Conservation (phyloP, 371 early-diverging fungal genomes). For the Quaeritorhiza haematococci region DNA sequence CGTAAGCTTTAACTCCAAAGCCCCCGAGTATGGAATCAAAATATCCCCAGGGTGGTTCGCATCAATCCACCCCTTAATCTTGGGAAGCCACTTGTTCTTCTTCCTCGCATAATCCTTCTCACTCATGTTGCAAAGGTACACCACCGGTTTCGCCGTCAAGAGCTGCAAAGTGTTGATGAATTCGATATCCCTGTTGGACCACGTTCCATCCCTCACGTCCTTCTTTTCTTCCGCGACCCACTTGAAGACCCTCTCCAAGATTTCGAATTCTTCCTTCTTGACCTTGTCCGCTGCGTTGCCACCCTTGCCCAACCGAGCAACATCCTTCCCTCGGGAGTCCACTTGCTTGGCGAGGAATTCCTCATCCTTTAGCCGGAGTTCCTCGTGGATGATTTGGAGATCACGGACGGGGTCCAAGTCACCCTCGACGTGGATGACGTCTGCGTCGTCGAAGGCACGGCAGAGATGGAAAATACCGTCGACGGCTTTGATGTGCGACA, state of each 20-base stretch:
- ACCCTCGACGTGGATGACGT: constrained; percentile 94
- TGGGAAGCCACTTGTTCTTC: constrained; percentile 89
- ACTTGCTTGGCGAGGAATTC: constrained; percentile 72
- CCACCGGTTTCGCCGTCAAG: constrained; percentile 96
- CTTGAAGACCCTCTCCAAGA: constrained; percentile 67
- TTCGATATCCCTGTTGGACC: constrained; percentile 88
- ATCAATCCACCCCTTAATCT: constrained; percentile 91
- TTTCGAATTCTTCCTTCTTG: constrained; percentile 82
- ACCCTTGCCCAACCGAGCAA: constrained; percentile 59
- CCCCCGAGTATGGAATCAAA: constrained; percentile 87
- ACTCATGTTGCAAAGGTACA: constrained; percentile 93
- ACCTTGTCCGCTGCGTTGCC: constrained; percentile 80
- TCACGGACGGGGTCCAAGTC: constrained; percentile 93
- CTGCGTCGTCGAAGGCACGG: constrained; percentile 89
- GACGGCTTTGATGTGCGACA: constrained; percentile 93
- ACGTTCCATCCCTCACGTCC: constrained; percentile 83
- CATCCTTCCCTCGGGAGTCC: constrained; percentile 42
- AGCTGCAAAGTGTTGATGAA: constrained; percentile 87
- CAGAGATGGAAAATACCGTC: constrained; percentile 98
- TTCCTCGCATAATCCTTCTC: constrained; percentile 83
- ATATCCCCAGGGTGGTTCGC: constrained; percentile 71
- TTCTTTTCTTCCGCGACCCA: constrained; percentile 72
- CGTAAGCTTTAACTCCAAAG: constrained; percentile 58
- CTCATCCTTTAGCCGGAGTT: constrained; percentile 92
- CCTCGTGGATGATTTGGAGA: constrained; percentile 92